Evolutionary conservation across 192 early-diverging fungal genomes (phyloP).

Genomic region (Diversispora eburnea): DNA sequence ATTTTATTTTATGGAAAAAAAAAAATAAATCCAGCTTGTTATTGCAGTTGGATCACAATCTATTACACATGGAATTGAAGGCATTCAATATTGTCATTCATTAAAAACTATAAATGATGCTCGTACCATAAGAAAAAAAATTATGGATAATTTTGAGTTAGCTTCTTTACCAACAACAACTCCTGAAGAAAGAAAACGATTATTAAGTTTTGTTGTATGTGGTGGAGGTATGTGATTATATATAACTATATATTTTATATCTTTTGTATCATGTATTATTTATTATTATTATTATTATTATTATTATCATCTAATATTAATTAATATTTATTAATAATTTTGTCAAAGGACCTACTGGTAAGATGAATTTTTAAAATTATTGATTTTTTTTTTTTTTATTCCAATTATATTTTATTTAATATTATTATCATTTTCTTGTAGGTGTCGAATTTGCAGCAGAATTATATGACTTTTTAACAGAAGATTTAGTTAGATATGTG

Average conservation of each 20-base stretch:
- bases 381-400: background rate
- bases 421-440: constrained; percentile 2
- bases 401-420: background rate
- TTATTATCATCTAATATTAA: constrained; percentile 10
- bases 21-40: constrained; percentile 32
- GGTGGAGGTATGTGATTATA: constrained; percentile 58
- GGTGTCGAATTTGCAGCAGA: constrained; percentile 70
- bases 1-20: background rate
- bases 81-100: constrained; percentile 56
- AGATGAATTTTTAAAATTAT: background rate
- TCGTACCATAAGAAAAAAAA: constrained; percentile 49
- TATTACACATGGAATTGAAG: constrained; percentile 62
- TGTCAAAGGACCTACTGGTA: constrained; percentile 39
- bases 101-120: constrained; percentile 69
- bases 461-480: constrained; percentile 50
- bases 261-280: background rate
- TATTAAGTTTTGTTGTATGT: constrained; percentile 69
- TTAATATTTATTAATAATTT: background rate
- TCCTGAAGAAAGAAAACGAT: constrained; percentile 52
- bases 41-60: constrained; percentile 55
- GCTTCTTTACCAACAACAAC: constrained; percentile 59
- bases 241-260: background rate
- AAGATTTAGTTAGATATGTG: constrained; percentile 59
- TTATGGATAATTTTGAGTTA: constrained; percentile 64
- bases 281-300: background rate